These are phyloP conservation scores for Cyclostephanos invisitatus DNA, from an alignment of 108 stramenopile genomes.

Conservation along the genomic window DNA sequence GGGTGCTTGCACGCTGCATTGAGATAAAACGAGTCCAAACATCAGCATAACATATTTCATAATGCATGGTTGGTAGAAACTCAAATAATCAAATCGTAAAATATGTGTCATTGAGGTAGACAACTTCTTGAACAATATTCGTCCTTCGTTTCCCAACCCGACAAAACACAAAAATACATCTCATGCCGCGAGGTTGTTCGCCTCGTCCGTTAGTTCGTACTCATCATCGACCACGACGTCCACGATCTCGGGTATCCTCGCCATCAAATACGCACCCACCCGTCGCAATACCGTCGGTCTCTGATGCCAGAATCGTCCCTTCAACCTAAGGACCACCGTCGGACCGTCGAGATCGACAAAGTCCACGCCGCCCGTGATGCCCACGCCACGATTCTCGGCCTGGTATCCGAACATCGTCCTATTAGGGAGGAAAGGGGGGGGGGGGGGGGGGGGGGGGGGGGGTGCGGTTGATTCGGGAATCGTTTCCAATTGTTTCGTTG, in stretches of 20 bases:
- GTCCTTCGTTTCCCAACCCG: too few relatives aligned
- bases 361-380: constrained; percentile 95
- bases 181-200: constrained; percentile 59
- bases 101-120: too few relatives aligned
- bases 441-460: background rate
- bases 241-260: constrained; percentile 84
- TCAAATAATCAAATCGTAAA: too few relatives aligned
- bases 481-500: background rate
- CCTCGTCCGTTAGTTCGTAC: constrained; percentile 81
- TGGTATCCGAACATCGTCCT: constrained; percentile 91
- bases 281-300: constrained; percentile 79
- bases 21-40: too few relatives aligned
- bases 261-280: constrained; percentile 70
- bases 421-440: too few relatives aligned
- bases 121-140: too few relatives aligned
- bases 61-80: too few relatives aligned
- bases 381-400: constrained; percentile 91
- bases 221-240: constrained; percentile 81
- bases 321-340: constrained; percentile 50
- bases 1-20: too few relatives aligned
- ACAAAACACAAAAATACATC: too few relatives aligned
- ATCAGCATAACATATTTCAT: too few relatives aligned
- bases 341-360: constrained; percentile 93
- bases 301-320: constrained; percentile 94
- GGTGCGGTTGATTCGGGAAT: background rate